These are phyloP conservation scores for Hippophae rhamnoides DNA, from an alignment of 306 rosid species.

Conservation along the genomic window DNA sequence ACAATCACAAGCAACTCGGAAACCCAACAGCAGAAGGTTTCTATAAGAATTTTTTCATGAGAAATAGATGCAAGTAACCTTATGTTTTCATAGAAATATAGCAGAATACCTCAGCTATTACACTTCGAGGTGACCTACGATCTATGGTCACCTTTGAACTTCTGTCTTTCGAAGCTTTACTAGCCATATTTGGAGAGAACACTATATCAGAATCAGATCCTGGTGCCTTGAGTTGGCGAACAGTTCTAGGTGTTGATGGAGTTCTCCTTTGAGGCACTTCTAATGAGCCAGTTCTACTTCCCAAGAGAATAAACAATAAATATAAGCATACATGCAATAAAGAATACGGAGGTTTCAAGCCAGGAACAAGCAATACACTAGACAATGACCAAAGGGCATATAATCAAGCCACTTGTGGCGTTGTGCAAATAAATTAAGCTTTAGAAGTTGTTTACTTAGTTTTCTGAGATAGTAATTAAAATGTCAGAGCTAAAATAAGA, in stretches of 20 bases:
- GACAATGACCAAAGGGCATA: no score
- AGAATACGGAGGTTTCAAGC: neutral
- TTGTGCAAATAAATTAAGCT: no score
- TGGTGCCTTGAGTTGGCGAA: conserved; percentile 58
- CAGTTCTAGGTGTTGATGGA: conserved; percentile 30
- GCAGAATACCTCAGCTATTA: conserved; percentile 59
- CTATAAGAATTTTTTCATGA: no score
- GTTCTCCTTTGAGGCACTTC: conserved; percentile 69
- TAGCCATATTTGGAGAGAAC: conserved; percentile 38
- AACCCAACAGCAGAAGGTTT: no score
- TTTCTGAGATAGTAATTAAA: no score
- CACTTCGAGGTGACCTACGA: conserved; percentile 79
- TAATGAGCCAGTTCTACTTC: conserved; percentile 55
- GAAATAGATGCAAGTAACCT: neutral
- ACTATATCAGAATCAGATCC: conserved; percentile 41
- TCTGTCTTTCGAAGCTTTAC: conserved; percentile 51
- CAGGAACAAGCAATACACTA: neutral
- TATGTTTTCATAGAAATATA: neutral
- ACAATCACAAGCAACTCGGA: no score
- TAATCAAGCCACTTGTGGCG: no score
- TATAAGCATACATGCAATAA: conserved; percentile 7
- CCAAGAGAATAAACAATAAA: conserved; percentile 1
- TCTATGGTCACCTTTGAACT: conserved; percentile 62
- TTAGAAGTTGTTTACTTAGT: no score
- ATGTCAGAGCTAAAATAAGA: no score